Conservation (phyloP, 2,329 filamentous ascomycete genomes). For the Cryphonectria japonica region DNA sequence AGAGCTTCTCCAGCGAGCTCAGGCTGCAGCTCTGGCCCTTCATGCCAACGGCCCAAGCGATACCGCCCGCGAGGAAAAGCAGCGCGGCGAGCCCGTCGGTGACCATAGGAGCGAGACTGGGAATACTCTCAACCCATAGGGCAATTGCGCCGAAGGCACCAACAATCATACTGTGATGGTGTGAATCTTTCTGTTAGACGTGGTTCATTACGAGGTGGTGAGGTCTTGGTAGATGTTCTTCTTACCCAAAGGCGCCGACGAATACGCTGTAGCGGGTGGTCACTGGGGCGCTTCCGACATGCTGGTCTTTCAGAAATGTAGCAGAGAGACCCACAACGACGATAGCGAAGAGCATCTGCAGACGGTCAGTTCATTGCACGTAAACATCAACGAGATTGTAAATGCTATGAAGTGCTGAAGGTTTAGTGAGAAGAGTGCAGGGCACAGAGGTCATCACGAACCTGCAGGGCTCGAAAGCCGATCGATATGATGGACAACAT, state of each 20-base stretch:
- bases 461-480: background rate
- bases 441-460: background rate
- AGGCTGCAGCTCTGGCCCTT: slow-evolving; percentile 14
- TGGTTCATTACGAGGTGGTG: background rate
- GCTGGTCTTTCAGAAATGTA: slow-evolving; percentile 36
- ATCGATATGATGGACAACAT: slow-evolving; percentile 11
- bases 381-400: background rate
- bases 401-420: background rate
- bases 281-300: slow-evolving; percentile 33
- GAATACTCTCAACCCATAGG: slow-evolving; percentile 38
- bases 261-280: slow-evolving; percentile 41
- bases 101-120: slow-evolving; percentile 33
- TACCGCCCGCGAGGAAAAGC: slow-evolving; percentile 40
- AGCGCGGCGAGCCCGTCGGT: slow-evolving; percentile 37
- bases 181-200: background rate
- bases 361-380: background rate
- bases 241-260: slow-evolving; percentile 37
- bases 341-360: slow-evolving; percentile 38
- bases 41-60: slow-evolving; percentile 30
- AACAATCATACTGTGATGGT: slow-evolving; percentile 34
- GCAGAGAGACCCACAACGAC: slow-evolving; percentile 40
- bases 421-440: background rate
- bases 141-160: slow-evolving; percentile 35
- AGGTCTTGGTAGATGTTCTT: background rate
- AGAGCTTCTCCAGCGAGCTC: slow-evolving; percentile 6